Percentiles rank a stretch among this genome's conserved stretches.
These are phyloP conservation scores for Pholiota conissans DNA, from an alignment of 768 basidiomycete genomes.

Conservation along the genomic window DNA sequence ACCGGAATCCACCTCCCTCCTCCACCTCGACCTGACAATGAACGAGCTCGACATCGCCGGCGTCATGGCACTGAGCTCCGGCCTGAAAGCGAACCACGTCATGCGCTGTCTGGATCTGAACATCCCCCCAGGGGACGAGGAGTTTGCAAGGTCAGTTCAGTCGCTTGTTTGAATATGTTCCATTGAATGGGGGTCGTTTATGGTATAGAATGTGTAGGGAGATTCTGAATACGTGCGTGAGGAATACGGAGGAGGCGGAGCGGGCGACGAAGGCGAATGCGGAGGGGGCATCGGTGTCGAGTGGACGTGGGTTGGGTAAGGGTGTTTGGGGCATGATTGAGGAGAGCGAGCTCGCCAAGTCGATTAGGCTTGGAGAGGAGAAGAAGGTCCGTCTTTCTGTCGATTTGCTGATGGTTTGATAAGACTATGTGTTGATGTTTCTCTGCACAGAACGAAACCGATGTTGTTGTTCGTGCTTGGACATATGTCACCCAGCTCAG, in stretches of 20 bases:
- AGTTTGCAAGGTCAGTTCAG: conserved; percentile 61
- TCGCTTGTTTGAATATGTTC: conserved; percentile 4
- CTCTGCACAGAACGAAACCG: conserved; percentile 40
- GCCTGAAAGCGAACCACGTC: conserved; percentile 79
- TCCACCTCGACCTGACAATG: conserved; percentile 89
- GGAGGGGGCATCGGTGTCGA: conserved; percentile 23
- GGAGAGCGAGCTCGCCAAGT: conserved; percentile 78
- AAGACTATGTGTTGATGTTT: not conserved
- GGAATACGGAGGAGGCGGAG: conserved; percentile 92
- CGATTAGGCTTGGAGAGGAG: conserved; percentile 58
- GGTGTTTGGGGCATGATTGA: conserved; percentile 87
- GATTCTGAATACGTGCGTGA: conserved; percentile 85
- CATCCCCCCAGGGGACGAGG: conserved; percentile 83
- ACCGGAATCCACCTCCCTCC: conserved; percentile 81
- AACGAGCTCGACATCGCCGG: conserved; percentile 87
- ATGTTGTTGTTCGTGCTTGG: conserved; percentile 48
- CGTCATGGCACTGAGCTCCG: conserved; percentile 87
- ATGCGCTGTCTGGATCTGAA: conserved; percentile 94
- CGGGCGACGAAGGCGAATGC: conserved; percentile 29
- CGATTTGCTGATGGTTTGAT: not conserved
- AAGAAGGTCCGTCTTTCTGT: conserved; percentile 40
- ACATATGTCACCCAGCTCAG: conserved; percentile 40
- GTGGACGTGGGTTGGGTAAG: conserved; percentile 58
- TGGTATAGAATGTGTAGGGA: conserved; percentile 74
- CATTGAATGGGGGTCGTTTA: conserved; percentile 9